phyloP scores from a whole-genome alignment of 2,329 filamentous ascomycete species.

The Sclerotinia subarctica region DNA sequence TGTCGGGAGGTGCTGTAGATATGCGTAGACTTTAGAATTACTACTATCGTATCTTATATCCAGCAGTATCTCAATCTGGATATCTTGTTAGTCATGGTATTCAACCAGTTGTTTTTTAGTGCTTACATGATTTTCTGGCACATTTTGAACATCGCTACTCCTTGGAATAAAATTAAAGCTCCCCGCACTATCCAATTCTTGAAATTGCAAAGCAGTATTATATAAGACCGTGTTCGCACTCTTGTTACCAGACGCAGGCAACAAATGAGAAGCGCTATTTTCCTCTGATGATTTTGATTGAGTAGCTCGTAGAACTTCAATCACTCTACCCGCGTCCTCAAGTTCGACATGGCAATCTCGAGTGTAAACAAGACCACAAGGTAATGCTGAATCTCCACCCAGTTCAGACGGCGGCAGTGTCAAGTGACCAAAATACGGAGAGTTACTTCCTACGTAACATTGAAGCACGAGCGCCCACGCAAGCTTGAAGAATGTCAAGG shows the following conservation, averaged over 20 bases:
- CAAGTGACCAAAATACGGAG: conserved; percentile 43
- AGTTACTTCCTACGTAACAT: conserved; percentile 39
- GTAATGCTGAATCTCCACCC: background rate
- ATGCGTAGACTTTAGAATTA: conserved; percentile 21
- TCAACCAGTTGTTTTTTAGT: background rate
- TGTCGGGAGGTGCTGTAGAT: conserved; percentile 28
- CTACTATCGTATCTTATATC: conserved; percentile 6
- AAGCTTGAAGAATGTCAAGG: conserved; percentile 6
- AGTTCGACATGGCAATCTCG: background rate
- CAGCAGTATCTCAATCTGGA: conserved; percentile 23
- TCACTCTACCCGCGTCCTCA: background rate
- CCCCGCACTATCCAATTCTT: background rate
- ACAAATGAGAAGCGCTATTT: background rate
- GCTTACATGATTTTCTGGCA: conserved; percentile 7
- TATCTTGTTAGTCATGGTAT: conserved; percentile 40
- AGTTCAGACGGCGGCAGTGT: conserved; percentile 30
- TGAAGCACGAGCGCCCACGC: conserved; percentile 44
- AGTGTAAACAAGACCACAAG: background rate
- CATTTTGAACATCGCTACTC: background rate
- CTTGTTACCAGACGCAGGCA: background rate
- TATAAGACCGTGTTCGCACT: background rate
- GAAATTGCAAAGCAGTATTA: conserved; percentile 8
- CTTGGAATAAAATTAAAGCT: background rate
- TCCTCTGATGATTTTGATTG: background rate
- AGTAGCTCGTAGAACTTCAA: background rate